A percentile compares a stretch with the other conserved stretches of the same genome.
Evolutionary conservation across 2,329 filamentous ascomycete species (phyloP).

Genomic region (Orbilia brochopaga): DNA sequence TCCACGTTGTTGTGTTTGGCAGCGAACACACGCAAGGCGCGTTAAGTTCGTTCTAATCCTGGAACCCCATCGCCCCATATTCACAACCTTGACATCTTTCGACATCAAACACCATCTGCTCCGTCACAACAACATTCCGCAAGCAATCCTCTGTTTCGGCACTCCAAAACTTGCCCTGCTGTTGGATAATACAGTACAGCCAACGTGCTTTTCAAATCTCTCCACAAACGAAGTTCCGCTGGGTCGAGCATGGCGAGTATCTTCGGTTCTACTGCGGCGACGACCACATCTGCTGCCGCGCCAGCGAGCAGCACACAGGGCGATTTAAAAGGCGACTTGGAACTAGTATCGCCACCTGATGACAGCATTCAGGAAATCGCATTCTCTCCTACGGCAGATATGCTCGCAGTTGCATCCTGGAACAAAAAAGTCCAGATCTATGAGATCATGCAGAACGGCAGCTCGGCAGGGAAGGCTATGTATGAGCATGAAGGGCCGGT

Average conservation of each 20-base stretch:
- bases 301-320: constrained; percentile 75
- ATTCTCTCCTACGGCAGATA: constrained; percentile 78
- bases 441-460: constrained; percentile 78
- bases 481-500: constrained; percentile 88
- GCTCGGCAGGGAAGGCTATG: constrained; percentile 81
- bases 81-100: too few relatives aligned
- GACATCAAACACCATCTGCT: too few relatives aligned
- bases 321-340: constrained; percentile 87
- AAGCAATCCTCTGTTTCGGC: too few relatives aligned
- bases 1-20: too few relatives aligned
- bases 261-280: constrained; percentile 61
- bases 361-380: constrained; percentile 87
- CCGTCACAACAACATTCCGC: too few relatives aligned
- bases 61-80: too few relatives aligned
- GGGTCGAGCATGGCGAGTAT: constrained; percentile 55
- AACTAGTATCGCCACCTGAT: constrained; percentile 76
- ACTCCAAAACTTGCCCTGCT: background rate
- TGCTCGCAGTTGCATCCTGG: constrained; percentile 91
- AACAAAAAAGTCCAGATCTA: constrained; percentile 98
- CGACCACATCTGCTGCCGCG: constrained; percentile 62
- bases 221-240: constrained; percentile 48
- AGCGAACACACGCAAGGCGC: too few relatives aligned
- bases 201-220: constrained; percentile 48
- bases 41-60: too few relatives aligned
- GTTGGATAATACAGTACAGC: constrained; percentile 1